Conservation (phyloP, 2,329 filamentous ascomycete species). For the Pestalotiopsis sp. region DNA sequence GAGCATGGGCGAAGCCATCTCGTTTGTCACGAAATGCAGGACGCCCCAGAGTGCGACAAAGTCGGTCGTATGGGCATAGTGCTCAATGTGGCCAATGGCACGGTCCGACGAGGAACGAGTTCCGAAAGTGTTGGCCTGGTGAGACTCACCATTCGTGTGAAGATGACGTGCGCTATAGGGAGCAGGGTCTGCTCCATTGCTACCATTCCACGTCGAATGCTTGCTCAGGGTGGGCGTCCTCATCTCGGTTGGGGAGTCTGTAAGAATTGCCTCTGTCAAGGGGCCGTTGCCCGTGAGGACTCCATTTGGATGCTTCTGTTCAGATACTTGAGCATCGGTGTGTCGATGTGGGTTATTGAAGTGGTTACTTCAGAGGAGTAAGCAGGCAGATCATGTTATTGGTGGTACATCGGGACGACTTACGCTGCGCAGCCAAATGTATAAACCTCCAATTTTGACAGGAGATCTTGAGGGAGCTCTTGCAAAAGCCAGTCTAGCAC, state of each 20-base stretch:
- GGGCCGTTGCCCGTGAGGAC: conserved; percentile 33
- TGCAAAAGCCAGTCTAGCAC: conserved; percentile 78
- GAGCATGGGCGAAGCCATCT: conserved; percentile 44
- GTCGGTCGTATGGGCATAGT: conserved; percentile 76
- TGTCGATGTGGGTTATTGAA: conserved; percentile 75
- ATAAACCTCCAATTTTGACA: conserved; percentile 73
- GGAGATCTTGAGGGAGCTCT: conserved; percentile 66
- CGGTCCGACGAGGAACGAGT: conserved; percentile 41
- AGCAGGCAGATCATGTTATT: background rate
- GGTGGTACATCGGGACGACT: background rate
- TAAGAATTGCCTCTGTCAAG: conserved; percentile 36
- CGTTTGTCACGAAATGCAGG: conserved; percentile 63
- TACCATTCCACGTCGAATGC: background rate
- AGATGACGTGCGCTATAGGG: conserved; percentile 35
- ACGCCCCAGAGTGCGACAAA: conserved; percentile 77
- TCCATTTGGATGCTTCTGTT: conserved; percentile 35
- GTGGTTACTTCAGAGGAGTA: conserved; percentile 53
- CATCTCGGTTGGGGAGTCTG: conserved; percentile 30
- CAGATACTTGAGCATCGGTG: conserved; percentile 42
- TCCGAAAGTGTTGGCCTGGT: conserved; percentile 15
- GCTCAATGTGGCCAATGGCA: conserved; percentile 73
- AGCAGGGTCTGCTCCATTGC: conserved; percentile 4
- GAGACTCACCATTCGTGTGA: conserved; percentile 25
- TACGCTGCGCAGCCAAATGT: conserved; percentile 75
- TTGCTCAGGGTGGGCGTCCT: conserved; percentile 9